phyloP scores from a whole-genome alignment of 306 rosid genomes.

The Vigna radiata region DNA sequence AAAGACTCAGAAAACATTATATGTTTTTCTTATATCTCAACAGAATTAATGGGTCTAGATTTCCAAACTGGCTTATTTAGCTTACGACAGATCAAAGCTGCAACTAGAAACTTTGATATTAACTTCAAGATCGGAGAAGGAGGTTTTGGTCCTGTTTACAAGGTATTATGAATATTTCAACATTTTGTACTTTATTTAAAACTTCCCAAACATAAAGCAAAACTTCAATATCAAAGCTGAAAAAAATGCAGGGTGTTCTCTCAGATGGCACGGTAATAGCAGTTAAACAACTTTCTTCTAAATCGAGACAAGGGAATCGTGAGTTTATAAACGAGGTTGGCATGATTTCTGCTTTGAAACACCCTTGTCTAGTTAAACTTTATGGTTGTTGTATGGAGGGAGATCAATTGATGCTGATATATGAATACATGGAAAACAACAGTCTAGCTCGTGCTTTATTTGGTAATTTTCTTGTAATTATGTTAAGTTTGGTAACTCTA shows the following conservation, averaged over 20 bases:
- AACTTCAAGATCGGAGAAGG: slow-evolving; percentile 75
- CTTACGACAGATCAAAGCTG: slow-evolving; percentile 65
- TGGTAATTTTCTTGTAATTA: slow-evolving; percentile 48
- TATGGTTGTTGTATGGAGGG: slow-evolving; percentile 73
- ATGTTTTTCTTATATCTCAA: background rate
- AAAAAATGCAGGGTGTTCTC: slow-evolving; percentile 64
- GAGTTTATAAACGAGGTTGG: slow-evolving; percentile 76
- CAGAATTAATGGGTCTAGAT: slow-evolving; percentile 61
- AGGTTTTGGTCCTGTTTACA: slow-evolving; percentile 78
- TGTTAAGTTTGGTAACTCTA: background rate
- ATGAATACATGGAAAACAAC: slow-evolving; percentile 78
- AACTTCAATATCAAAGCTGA: background rate
- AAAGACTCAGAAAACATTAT: slow-evolving; percentile 7
- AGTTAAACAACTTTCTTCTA: slow-evolving; percentile 72
- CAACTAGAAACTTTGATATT: slow-evolving; percentile 64
- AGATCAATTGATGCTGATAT: slow-evolving; percentile 62
- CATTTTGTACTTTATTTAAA: background rate
- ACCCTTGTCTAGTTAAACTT: slow-evolving; percentile 69
- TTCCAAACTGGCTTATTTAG: slow-evolving; percentile 59
- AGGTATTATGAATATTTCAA: slow-evolving; percentile 50
- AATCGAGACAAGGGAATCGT: slow-evolving; percentile 73
- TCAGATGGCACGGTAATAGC: slow-evolving; percentile 63
- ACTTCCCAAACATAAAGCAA: background rate
- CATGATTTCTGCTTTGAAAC: slow-evolving; percentile 70
- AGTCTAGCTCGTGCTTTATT: slow-evolving; percentile 67